Base-by-base conservation (phyloP, 176 grass and related monocot genomes). In the Pontederia paniculata region DNA sequence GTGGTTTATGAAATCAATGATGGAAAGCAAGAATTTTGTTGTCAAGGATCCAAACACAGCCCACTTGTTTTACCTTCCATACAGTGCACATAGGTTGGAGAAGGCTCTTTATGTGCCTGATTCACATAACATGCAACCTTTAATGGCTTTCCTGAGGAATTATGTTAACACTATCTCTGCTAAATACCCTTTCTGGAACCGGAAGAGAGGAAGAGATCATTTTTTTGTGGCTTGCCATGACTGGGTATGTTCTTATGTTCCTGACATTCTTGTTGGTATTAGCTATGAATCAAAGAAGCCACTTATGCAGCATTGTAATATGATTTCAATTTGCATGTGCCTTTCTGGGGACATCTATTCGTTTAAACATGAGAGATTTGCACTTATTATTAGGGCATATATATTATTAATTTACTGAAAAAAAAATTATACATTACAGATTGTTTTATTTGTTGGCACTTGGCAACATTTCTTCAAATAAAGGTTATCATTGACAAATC, bases 1-100 rank as follows among this genome's bases (percentile, higher is more conserved):
- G n/a, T 50, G 48, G 48, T 50, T 50, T 50, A 50, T 50, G 48
- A 50, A 50, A 50, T 50, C n/a, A 50, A 50, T 50, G 15, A 13
- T 7, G 13, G 48, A 50, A 50, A 50, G n/a, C 48, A 50, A 50
- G n/a, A 50, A 17, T 50, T 50, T 50, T 50, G 48, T 50, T 50
- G 48, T 50, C 11, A 50, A 50, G 48, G 48, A 50, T 50, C 48
- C 48, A 50, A 15, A 50, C 48, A 50, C 13, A 50, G 48, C 48
- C 9, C 48, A 50, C n/a, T 50, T 50, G 48, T 50, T 50, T 50
- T 50, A 50, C 48, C 48, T 50, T 13, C 48, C 48, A 50, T 50
- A 50, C 8, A 50, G 48, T 50, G 9, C 48, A 13, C 48, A 4
- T 17, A 50, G 48, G 48, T 17, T 50, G 8, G 48, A 50, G 48